Conservation (phyloP, 148 eudicot genomes). For the Spergularia marina region DNA sequence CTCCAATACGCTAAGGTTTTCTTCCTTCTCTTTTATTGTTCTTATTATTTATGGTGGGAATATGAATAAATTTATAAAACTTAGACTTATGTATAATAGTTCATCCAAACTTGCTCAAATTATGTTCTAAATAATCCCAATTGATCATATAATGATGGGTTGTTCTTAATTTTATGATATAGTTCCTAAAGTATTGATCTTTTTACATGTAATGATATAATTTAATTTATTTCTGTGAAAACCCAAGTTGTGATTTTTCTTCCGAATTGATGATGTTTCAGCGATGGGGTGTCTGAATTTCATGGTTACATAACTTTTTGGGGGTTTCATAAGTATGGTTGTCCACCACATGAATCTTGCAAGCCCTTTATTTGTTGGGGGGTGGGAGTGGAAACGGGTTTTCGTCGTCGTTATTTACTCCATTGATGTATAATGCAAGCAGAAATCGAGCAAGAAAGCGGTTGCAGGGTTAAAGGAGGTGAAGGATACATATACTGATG, state of each 20-base stretch:
- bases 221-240: no score
- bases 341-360: no score
- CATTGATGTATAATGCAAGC: conserved; percentile 3
- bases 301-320: neutral
- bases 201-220: neutral
- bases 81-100: neutral
- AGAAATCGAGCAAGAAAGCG: conserved; percentile 37
- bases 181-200: neutral
- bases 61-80: neutral
- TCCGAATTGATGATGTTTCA: no score
- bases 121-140: neutral
- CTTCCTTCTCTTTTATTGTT: neutral
- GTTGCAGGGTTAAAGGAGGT: conserved; percentile 50
- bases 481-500: conserved; percentile 63
- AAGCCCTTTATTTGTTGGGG: no score
- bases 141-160: neutral
- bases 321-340: no score
- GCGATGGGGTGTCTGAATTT: neutral
- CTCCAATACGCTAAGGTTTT: conserved; percentile 40
- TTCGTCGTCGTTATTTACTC: no score
- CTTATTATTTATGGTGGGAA: neutral
- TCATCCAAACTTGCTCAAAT: neutral
- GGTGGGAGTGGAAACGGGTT: no score
- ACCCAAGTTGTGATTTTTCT: neutral
- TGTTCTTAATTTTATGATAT: neutral